These are phyloP conservation scores for Phytophthora pseudosyringae DNA, from an alignment of 352 stramenopile genomes.

Conservation along the genomic window DNA sequence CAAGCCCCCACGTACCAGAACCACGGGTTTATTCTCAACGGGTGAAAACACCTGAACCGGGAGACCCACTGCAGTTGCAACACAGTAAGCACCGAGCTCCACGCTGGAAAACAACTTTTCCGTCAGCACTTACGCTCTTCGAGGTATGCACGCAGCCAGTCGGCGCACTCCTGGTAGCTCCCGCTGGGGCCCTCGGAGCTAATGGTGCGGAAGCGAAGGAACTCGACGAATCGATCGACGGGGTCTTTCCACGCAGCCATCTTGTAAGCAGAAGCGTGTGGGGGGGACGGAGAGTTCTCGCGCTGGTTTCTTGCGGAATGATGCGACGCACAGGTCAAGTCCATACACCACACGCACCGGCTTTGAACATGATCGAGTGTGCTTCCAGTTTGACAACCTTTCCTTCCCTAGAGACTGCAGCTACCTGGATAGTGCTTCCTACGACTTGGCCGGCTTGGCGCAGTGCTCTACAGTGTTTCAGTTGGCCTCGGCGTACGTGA, in stretches of 20 bases:
- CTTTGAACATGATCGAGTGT: conserved; percentile 6
- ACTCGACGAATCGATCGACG: conserved; percentile 75
- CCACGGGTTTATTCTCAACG: conserved; percentile 84
- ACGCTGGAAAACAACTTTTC: neutral
- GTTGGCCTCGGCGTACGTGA: conserved; percentile 32
- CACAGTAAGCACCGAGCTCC: neutral
- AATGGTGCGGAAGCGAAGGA: conserved; percentile 82
- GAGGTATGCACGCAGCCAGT: conserved; percentile 70
- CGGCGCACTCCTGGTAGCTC: conserved; percentile 68
- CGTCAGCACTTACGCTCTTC: conserved; percentile 42
- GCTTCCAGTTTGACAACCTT: neutral
- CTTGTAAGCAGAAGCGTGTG: neutral
- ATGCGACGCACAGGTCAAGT: neutral
- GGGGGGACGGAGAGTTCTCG: neutral
- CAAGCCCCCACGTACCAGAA: conserved; percentile 67
- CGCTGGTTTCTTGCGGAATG: conserved; percentile 3
- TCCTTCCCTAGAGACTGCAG: too few relatives aligned
- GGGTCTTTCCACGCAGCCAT: conserved; percentile 34
- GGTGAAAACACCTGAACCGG: conserved; percentile 62
- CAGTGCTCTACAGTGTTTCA: neutral
- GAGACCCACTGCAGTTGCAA: conserved; percentile 42
- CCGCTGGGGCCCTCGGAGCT: conserved; percentile 72
- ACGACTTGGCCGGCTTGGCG: neutral
- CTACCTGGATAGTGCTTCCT: too few relatives aligned
- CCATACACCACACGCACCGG: conserved; percentile 1